These are phyloP conservation scores for Phyllostachys edulis DNA, from an alignment of 176 grass and related monocot genomes.

Conservation along the genomic window DNA sequence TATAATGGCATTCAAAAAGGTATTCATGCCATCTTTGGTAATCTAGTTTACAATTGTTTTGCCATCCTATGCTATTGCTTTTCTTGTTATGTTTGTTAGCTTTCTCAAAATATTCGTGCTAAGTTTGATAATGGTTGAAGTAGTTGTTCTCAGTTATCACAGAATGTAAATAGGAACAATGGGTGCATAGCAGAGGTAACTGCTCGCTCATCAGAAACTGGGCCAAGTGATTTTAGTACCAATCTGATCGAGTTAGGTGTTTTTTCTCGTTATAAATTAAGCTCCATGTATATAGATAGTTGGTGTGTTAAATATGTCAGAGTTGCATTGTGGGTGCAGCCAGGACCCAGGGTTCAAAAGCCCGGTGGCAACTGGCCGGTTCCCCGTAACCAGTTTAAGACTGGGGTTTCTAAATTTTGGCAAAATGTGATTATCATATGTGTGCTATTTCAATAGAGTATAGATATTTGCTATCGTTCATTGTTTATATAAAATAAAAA, in stretches of 20 bases:
- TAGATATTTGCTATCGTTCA: neutral
- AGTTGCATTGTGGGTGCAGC: neutral
- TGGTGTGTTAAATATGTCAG: neutral
- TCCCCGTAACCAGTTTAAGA: neutral
- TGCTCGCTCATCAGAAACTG: neutral
- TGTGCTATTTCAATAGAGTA: neutral
- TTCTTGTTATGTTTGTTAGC: slow-evolving; percentile 11
- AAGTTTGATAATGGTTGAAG: slow-evolving; percentile 9
- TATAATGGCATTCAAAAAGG: slow-evolving; percentile 93
- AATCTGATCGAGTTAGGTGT: neutral
- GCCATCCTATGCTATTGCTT: neutral
- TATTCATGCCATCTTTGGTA: slow-evolving; percentile 24
- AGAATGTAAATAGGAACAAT: neutral
- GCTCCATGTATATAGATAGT: neutral
- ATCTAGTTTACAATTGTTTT: slow-evolving; percentile 32
- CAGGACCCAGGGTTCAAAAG: neutral
- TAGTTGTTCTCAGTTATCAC: neutral
- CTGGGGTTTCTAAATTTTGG: neutral
- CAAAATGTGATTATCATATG: neutral
- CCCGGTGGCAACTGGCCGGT: neutral
- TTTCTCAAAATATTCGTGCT: slow-evolving; percentile 20
- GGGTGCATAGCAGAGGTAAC: neutral
- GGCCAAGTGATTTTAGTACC: neutral
- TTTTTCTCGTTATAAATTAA: neutral
- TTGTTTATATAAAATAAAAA: too few species aligned